Conservation (phyloP, 78 protist genomes). For the Anaeramoeba flamelloides region DNA sequence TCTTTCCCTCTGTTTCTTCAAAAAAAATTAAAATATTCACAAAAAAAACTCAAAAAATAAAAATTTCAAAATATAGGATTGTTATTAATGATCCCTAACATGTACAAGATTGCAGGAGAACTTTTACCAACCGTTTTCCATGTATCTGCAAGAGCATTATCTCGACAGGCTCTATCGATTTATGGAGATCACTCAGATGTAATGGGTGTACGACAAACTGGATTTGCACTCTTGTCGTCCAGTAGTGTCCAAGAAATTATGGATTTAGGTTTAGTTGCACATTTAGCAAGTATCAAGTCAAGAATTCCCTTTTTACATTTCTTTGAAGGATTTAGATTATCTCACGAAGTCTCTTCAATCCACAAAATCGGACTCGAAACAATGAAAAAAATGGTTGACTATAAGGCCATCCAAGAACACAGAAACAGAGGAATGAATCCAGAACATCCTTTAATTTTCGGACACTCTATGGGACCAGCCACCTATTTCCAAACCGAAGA, state of each 20-base stretch:
- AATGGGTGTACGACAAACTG: constrained; percentile 32
- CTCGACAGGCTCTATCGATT: constrained; percentile 40
- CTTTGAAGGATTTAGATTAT: constrained; percentile 47
- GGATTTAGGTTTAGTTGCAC: constrained; percentile 37
- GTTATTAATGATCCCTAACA: constrained; percentile 53
- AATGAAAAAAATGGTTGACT: constrained; percentile 5
- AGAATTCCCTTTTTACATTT: constrained; percentile 45
- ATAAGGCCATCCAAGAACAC: constrained; percentile 13
- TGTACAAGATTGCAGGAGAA: constrained; percentile 57
- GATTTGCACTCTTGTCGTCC: constrained; percentile 26
- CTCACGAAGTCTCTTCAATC: constrained; percentile 35
- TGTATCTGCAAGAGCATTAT: constrained; percentile 35
- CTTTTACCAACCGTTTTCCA: constrained; percentile 34
- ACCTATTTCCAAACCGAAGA: constrained; percentile 29
- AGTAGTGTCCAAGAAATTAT: constrained; percentile 31
- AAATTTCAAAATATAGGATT: no score
- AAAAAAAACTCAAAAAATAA: no score
- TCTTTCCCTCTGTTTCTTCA: no score
- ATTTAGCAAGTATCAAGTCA: constrained; percentile 22
- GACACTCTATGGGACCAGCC: constrained; percentile 26
- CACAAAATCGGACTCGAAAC: constrained; percentile 7
- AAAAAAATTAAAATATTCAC: no score
- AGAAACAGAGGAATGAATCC: constrained; percentile 37
- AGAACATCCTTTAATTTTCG: constrained; percentile 24
- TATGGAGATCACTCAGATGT: constrained; percentile 50